These are phyloP conservation scores for Triangularia setosa DNA, from an alignment of 2,329 filamentous ascomycete species.

Conservation along the genomic window DNA sequence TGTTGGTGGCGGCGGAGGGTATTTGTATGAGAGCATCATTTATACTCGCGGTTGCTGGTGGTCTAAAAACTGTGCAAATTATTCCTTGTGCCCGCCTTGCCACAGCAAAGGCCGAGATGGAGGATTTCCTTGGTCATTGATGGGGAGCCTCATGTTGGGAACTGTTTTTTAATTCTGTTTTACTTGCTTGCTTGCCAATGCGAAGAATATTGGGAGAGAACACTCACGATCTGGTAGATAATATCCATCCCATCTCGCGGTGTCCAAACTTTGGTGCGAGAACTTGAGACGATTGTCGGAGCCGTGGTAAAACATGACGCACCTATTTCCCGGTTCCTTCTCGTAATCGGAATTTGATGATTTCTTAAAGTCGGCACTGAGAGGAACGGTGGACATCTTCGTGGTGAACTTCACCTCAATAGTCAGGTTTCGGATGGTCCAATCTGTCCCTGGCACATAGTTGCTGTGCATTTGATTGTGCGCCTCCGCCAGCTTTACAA, in stretches of 20 bases:
- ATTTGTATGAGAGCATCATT: too few species aligned
- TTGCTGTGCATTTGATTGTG: not conserved
- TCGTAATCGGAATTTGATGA: not conserved
- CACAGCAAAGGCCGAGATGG: not conserved
- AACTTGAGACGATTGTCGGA: not conserved
- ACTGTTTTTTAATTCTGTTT: not conserved
- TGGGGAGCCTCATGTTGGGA: not conserved
- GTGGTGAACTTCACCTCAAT: not conserved
- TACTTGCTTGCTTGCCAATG: not conserved
- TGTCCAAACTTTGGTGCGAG: not conserved
- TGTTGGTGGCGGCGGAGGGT: too few species aligned
- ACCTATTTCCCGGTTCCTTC: not conserved
- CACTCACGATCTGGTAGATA: not conserved
- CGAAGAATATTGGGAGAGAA: not conserved
- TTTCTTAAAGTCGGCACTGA: not conserved
- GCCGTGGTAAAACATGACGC: not conserved
- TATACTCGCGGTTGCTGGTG: too few species aligned
- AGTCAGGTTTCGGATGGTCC: not conserved
- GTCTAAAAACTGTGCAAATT: not conserved
- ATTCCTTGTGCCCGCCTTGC: not conserved
- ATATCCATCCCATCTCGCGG: not conserved
- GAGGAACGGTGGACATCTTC: not conserved
- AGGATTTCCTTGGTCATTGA: not conserved
- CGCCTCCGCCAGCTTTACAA: not conserved
- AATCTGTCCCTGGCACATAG: not conserved